Evolutionary conservation across 1,284 basidiomycete species (phyloP).

Genomic region (Trametes hirsuta): DNA sequence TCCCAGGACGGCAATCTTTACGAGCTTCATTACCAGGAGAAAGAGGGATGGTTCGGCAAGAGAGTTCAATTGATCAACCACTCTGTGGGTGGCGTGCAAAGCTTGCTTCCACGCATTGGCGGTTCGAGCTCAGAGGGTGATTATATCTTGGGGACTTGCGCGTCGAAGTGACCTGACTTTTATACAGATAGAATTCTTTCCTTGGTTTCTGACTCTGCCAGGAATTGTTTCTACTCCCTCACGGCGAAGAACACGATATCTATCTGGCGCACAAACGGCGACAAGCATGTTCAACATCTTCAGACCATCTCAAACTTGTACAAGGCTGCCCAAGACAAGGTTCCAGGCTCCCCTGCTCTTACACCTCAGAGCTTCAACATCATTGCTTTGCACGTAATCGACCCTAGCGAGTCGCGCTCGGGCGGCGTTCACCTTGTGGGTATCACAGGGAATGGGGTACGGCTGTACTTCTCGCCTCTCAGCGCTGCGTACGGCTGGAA

Average conservation of each 20-base stretch:
- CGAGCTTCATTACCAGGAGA: conserved; percentile 92
- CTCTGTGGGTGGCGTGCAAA: conserved; percentile 74
- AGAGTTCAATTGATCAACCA: conserved; percentile 83
- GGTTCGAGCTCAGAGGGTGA: conserved; percentile 63
- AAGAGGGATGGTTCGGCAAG: conserved; percentile 93
- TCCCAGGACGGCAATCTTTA: conserved; percentile 88
- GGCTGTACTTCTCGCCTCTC: conserved; percentile 73
- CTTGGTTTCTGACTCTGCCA: conserved; percentile 66
- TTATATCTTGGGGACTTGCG: neutral
- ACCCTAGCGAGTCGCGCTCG: conserved; percentile 62
- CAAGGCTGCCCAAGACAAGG: conserved; percentile 75
- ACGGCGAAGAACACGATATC: conserved; percentile 72
- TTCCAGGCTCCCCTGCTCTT: conserved; percentile 70
- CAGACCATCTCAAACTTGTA: conserved; percentile 72
- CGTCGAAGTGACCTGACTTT: conserved; percentile 10
- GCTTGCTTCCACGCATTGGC: conserved; percentile 69
- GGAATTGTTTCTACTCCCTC: conserved; percentile 78
- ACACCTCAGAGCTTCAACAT: conserved; percentile 71
- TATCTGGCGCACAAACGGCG: conserved; percentile 62
- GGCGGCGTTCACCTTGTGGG: conserved; percentile 75
- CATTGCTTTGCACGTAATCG: conserved; percentile 65
- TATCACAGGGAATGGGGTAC: conserved; percentile 76
- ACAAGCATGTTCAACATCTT: conserved; percentile 66
- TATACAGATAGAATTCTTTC: conserved; percentile 66
- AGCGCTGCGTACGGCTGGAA: conserved; percentile 45